These are phyloP conservation scores for Pyricularia pennisetigena DNA, from an alignment of 2,329 filamentous ascomycete species.

Conservation along the genomic window DNA sequence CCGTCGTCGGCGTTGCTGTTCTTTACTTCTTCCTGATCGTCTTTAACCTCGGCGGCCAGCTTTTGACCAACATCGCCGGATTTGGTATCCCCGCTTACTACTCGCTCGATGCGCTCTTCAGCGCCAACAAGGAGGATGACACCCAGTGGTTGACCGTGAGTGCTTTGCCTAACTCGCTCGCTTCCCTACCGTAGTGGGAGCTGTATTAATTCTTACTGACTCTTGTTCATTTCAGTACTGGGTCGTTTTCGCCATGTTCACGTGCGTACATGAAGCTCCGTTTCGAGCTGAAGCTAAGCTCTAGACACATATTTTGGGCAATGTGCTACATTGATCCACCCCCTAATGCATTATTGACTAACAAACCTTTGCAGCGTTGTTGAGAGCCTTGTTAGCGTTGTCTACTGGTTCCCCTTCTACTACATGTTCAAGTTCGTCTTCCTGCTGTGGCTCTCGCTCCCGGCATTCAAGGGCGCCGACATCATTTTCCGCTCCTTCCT, in stretches of 20 bases:
- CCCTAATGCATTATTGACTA: conserved; percentile 8
- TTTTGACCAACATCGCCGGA: conserved; percentile 78
- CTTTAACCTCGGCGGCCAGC: conserved; percentile 85
- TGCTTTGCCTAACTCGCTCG: neutral
- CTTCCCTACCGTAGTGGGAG: neutral
- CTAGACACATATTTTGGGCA: neutral
- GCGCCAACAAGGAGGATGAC: conserved; percentile 60
- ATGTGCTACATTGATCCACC: neutral
- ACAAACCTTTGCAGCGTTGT: conserved; percentile 41
- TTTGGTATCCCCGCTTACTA: conserved; percentile 81
- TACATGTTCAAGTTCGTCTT: conserved; percentile 99
- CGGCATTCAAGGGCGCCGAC: conserved; percentile 88
- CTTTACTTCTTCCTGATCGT: conserved; percentile 88
- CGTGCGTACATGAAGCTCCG: conserved; percentile 30
- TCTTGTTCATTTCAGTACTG: conserved; percentile 54
- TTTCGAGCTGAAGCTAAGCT: neutral
- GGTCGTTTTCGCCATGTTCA: conserved; percentile 78
- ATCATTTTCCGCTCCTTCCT: conserved; percentile 95
- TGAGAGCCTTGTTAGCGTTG: conserved; percentile 73
- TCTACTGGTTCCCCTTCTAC: conserved; percentile 98
- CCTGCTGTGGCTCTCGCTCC: conserved; percentile 94
- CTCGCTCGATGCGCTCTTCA: conserved; percentile 70
- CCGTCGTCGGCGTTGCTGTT: conserved; percentile 62
- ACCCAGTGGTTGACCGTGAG: conserved; percentile 70
- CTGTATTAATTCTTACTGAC: neutral